phyloP scores from a whole-genome alignment of 192 early-diverging fungal species.

The Linnemannia elongata region DNA sequence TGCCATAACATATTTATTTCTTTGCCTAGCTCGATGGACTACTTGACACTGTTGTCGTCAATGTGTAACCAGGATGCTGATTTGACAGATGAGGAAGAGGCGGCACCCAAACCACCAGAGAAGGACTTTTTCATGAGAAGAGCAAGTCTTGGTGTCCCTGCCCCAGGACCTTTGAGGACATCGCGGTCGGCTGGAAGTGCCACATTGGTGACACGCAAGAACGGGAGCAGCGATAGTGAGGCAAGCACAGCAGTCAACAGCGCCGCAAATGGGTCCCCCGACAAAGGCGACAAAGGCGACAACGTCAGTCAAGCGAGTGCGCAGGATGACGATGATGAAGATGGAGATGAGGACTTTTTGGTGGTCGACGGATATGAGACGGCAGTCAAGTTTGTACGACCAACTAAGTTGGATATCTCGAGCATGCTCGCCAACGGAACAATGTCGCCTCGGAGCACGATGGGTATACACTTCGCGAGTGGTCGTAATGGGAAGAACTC shows the following conservation, averaged over 20 bases:
- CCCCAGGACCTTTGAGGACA: slow-evolving; percentile 9
- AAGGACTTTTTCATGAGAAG: slow-evolving; percentile 18
- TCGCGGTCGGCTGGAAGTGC: slow-evolving; percentile 39
- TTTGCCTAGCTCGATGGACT: slow-evolving; percentile 63
- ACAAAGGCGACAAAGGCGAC: slow-evolving; percentile 1
- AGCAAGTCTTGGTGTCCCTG: not conserved
- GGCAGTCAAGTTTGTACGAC: slow-evolving; percentile 27
- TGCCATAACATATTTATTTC: not conserved
- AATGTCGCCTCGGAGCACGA: slow-evolving; percentile 38
- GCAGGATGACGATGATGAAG: slow-evolving; percentile 23
- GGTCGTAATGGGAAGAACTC: slow-evolving; percentile 31
- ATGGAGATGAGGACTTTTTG: slow-evolving; percentile 37
- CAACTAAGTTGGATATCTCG: slow-evolving; percentile 37
- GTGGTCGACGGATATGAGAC: slow-evolving; percentile 55
- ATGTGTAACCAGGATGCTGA: slow-evolving; percentile 24
- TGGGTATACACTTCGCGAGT: slow-evolving; percentile 35
- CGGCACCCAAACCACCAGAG: slow-evolving; percentile 27
- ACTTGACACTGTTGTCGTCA: slow-evolving; percentile 46
- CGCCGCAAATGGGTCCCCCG: slow-evolving; percentile 3
- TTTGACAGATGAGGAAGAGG: slow-evolving; percentile 5
- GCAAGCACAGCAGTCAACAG: slow-evolving; percentile 28
- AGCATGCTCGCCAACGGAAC: slow-evolving; percentile 43
- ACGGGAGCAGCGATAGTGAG: slow-evolving; percentile 36
- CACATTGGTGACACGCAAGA: slow-evolving; percentile 30
- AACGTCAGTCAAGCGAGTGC: not conserved